Percentiles rank a stretch among this genome's conserved stretches.
phyloP scores from a whole-genome alignment of 1,284 basidiomycete species.

The Fomitopsis palustris region DNA sequence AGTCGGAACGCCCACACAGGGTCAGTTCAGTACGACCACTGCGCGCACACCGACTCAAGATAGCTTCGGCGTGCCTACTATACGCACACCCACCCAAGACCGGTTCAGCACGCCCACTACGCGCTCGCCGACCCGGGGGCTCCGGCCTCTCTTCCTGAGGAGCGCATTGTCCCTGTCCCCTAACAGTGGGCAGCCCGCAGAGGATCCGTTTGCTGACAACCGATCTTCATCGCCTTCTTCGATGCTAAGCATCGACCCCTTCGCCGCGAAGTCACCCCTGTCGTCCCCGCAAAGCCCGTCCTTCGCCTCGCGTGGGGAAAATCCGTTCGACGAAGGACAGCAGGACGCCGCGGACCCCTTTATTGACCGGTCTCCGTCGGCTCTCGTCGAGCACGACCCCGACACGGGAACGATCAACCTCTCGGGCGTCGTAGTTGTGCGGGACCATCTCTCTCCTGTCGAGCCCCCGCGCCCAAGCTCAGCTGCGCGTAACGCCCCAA shows the following conservation, averaged over 20 bases:
- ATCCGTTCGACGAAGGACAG: no score
- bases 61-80: conserved; percentile 6
- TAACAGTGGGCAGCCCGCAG: neutral
- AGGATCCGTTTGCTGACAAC: neutral
- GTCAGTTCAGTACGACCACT: no score
- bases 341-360: neutral
- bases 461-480: neutral
- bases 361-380: neutral
- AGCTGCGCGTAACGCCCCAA: neutral
- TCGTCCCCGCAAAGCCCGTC: neutral
- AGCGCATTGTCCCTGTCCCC: neutral
- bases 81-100: conserved; percentile 8
- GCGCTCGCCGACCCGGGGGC: neutral
- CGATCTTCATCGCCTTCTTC: neutral
- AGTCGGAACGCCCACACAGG: no score
- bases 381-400: neutral
- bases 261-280: neutral
- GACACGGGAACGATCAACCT: neutral
- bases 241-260: neutral
- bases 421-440: conserved; percentile 3
- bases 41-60: conserved; percentile 9
- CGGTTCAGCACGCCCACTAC: neutral
- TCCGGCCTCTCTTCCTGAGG: no score
- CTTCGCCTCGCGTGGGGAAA: neutral
- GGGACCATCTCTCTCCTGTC: neutral